Evolutionary conservation across 305 asterid species (phyloP).

Genomic region (Fraxinus nigra): DNA sequence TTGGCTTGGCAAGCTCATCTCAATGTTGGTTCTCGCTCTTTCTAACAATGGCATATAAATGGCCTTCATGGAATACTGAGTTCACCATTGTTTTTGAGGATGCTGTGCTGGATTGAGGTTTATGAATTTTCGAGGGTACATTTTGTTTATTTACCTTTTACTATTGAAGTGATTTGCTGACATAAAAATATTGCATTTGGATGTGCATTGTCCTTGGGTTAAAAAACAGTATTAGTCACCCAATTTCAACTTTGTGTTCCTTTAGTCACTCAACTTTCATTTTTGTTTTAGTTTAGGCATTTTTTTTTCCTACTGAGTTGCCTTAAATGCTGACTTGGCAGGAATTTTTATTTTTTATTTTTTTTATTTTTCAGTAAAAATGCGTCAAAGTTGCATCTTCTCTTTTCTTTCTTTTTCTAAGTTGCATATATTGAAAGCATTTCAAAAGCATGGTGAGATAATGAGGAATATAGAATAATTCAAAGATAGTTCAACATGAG

Average conservation of each 20-base stretch:
- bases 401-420: not conserved
- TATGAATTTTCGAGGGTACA: not conserved
- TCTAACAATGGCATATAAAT: not conserved
- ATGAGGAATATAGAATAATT: not conserved
- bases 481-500: not conserved
- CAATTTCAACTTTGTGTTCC: not conserved
- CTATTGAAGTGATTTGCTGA: not conserved
- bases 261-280: not conserved
- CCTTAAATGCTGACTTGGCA: not conserved
- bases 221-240: not conserved
- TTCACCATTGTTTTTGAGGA: not conserved
- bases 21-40: not conserved
- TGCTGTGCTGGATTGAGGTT: not conserved
- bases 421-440: not conserved
- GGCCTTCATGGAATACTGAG: not conserved
- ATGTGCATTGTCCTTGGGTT: not conserved
- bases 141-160: not conserved
- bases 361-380: no score
- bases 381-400: not conserved
- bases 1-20: not conserved
- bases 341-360: no score
- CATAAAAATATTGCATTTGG: not conserved
- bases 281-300: not conserved
- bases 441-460: not conserved
- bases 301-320: not conserved